A percentile compares a stretch with the other conserved stretches of the same genome.
Evolutionary conservation across 2,329 filamentous ascomycete species (phyloP).

Genomic region (Fonsecaea pedrosoi): DNA sequence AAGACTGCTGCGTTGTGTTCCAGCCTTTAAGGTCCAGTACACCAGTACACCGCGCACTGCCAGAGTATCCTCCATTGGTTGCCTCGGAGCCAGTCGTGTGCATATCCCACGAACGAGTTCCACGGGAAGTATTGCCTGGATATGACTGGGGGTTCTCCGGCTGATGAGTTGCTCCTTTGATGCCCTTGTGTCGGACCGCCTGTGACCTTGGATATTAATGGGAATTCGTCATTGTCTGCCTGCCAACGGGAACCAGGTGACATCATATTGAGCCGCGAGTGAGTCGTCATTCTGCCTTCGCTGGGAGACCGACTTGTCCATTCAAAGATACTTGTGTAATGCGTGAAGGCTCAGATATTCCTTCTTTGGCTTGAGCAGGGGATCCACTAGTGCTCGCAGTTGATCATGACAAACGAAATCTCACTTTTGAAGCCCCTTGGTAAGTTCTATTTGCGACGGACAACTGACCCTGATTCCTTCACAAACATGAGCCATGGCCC

Average conservation of each 20-base stretch:
- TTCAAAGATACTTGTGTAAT: slow-evolving; percentile 20
- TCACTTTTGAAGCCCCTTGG: slow-evolving; percentile 54
- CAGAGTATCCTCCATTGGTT: slow-evolving; percentile 28
- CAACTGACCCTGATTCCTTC: slow-evolving; percentile 1
- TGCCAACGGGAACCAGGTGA: slow-evolving; percentile 29
- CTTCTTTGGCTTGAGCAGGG: slow-evolving; percentile 12
- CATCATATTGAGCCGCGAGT: slow-evolving; percentile 22
- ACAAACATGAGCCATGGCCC: slow-evolving; percentile 13
- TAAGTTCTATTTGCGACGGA: slow-evolving; percentile 41
- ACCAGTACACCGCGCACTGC: not conserved
- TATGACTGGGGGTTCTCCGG: slow-evolving; percentile 21
- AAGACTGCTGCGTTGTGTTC: slow-evolving; percentile 5
- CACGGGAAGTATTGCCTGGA: not conserved
- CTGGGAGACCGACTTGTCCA: slow-evolving; percentile 8
- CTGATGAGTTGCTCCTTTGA: slow-evolving; percentile 5
- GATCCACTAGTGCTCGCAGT: slow-evolving; percentile 9
- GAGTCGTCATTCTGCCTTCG: slow-evolving; percentile 7
- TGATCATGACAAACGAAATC: slow-evolving; percentile 50
- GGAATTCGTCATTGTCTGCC: slow-evolving; percentile 17
- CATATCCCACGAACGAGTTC: slow-evolving; percentile 31
- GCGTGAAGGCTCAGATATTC: slow-evolving; percentile 15
- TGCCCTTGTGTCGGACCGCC: not conserved
- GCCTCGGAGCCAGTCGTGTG: slow-evolving; percentile 22
- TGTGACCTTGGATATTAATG: not conserved
- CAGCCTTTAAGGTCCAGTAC: slow-evolving; percentile 15